Conservation (phyloP, 768 basidiomycete species). For the Podaxis sp. region DNA sequence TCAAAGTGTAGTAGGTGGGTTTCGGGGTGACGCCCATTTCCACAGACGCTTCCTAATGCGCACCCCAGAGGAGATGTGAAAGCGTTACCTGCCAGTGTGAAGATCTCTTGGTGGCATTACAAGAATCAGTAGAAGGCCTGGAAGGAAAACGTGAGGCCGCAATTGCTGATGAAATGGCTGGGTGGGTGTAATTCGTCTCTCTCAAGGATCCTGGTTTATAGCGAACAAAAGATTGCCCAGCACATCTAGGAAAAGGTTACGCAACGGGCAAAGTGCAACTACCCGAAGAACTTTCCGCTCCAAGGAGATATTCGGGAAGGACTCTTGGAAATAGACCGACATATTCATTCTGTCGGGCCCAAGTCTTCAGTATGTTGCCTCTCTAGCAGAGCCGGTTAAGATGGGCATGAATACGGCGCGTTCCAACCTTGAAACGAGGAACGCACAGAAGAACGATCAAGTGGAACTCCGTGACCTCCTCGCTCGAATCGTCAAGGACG, state of each 20-base stretch:
- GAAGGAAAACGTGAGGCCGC: slow-evolving; percentile 28
- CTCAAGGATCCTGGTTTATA: background rate
- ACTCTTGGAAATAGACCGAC: slow-evolving; percentile 34
- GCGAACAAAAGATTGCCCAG: slow-evolving; percentile 23
- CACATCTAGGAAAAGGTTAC: slow-evolving; percentile 29
- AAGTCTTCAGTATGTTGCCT: slow-evolving; percentile 33
- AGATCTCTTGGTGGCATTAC: slow-evolving; percentile 29
- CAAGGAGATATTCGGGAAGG: slow-evolving; percentile 40
- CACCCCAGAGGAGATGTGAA: slow-evolving; percentile 34
- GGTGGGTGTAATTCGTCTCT: slow-evolving; percentile 22
- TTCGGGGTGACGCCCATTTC: background rate
- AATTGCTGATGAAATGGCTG: slow-evolving; percentile 33
- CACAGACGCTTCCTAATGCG: background rate
- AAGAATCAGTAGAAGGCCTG: slow-evolving; percentile 30
- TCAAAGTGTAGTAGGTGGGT: slow-evolving; percentile 38
- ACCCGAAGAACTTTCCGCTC: slow-evolving; percentile 33
- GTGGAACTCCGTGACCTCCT: slow-evolving; percentile 33
- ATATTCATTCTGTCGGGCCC: slow-evolving; percentile 34
- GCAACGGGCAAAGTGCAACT: slow-evolving; percentile 35
- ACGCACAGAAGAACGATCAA: slow-evolving; percentile 31
- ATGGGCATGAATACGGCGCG: background rate
- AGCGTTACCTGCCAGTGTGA: slow-evolving; percentile 32
- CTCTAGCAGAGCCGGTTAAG: slow-evolving; percentile 17
- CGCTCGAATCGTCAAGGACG: slow-evolving; percentile 30
- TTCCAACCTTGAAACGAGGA: slow-evolving; percentile 20